Conservation (phyloP, 2,329 filamentous ascomycete genomes). For the Furcasterigmium furcatum region DNA sequence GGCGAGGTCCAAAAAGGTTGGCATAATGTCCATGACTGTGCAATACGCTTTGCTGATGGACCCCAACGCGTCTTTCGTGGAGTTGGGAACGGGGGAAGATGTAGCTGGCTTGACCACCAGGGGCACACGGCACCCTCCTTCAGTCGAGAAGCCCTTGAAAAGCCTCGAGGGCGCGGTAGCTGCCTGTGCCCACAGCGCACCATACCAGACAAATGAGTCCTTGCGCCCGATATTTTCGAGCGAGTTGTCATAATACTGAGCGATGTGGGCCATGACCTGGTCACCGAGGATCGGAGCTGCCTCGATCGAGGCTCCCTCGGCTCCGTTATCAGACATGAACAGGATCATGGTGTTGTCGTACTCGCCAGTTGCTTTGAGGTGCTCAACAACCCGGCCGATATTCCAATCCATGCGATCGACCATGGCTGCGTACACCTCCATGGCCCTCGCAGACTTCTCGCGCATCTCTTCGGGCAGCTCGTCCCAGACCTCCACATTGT, state of each 20-base stretch:
- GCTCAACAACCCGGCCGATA: constrained; percentile 55
- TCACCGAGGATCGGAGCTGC: constrained; percentile 54
- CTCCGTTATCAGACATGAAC: constrained; percentile 63
- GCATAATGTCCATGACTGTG: constrained; percentile 43
- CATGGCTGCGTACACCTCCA: constrained; percentile 64
- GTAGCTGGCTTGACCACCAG: constrained; percentile 34
- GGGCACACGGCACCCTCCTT: constrained; percentile 49
- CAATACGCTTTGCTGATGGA: constrained; percentile 40
- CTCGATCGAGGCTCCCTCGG: constrained; percentile 56
- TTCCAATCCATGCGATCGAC: constrained; percentile 60
- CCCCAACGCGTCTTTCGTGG: too few species aligned
- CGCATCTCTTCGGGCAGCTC: constrained; percentile 41
- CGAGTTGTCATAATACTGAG: constrained; percentile 46
- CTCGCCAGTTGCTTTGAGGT: constrained; percentile 52
- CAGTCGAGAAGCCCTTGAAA: constrained; percentile 36
- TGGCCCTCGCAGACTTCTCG: constrained; percentile 45
- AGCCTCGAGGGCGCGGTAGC: constrained; percentile 30
- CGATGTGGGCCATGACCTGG: constrained; percentile 36
- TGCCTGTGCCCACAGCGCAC: constrained; percentile 48
- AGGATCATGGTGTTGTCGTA: constrained; percentile 62
- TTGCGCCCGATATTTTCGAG: constrained; percentile 32
- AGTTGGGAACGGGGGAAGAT: too few species aligned
- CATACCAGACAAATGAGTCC: constrained; percentile 48
- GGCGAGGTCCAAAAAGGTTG: constrained; percentile 41
- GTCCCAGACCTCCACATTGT: constrained; percentile 44